Conservation (phyloP, 2,329 filamentous ascomycete genomes). For the Epichloe baconii region DNA sequence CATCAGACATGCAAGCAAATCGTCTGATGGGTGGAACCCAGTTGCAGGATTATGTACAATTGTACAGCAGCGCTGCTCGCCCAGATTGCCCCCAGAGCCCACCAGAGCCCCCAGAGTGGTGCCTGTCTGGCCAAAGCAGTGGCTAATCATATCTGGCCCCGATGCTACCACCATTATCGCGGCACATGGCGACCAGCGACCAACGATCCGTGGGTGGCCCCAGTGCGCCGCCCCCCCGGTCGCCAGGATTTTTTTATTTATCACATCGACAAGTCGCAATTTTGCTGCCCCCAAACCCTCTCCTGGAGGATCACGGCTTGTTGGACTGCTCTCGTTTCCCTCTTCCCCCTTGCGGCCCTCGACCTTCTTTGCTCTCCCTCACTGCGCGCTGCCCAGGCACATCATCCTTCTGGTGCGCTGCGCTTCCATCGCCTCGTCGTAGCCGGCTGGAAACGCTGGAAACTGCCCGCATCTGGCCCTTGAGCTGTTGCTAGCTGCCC, state of each 20-base stretch:
- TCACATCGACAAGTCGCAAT: constrained; percentile 1
- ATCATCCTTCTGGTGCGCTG: constrained; percentile 4
- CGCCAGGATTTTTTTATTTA: constrained; percentile 1
- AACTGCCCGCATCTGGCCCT: background rate
- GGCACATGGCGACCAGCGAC: background rate
- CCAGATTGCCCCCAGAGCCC: too few species aligned
- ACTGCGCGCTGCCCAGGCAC: constrained; percentile 1
- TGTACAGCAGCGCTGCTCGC: too few species aligned
- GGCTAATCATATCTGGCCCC: background rate
- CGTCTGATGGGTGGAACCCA: too few species aligned
- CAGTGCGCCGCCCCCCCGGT: background rate
- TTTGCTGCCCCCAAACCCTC: constrained; percentile 2
- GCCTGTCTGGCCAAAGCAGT: background rate
- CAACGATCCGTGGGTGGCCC: background rate
- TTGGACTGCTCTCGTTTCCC: constrained; percentile 1
- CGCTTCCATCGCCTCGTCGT: background rate
- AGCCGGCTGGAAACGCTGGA: background rate
- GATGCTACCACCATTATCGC: background rate
- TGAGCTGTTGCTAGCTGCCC: background rate
- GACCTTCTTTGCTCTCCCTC: constrained; percentile 6
- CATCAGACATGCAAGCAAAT: too few species aligned
- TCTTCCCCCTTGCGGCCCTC: constrained; percentile 8
- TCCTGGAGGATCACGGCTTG: constrained; percentile 1
- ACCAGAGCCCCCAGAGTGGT: too few species aligned
- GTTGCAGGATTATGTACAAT: too few species aligned